These are phyloP conservation scores for Cytospora chrysosperma DNA, from an alignment of 2,329 filamentous ascomycete genomes.

Conservation along the genomic window DNA sequence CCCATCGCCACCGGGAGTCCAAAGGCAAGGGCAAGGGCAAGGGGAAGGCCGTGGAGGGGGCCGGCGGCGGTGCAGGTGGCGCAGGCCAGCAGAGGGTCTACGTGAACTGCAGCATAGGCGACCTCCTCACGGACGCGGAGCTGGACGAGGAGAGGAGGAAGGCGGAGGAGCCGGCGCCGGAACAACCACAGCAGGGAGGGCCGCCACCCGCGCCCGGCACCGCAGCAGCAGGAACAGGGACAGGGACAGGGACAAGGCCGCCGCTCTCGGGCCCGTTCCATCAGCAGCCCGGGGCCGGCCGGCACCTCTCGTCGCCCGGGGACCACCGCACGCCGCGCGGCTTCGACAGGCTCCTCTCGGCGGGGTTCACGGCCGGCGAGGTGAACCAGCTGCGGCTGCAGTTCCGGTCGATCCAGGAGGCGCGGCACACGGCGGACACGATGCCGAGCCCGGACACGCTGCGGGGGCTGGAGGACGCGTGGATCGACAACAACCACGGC, in stretches of 20 bases:
- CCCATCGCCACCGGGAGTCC: slow-evolving; percentile 27
- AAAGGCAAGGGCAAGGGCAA: slow-evolving; percentile 70
- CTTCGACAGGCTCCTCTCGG: slow-evolving; percentile 80
- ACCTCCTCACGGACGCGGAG: slow-evolving; percentile 66
- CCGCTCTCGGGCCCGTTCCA: background rate
- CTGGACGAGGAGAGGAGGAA: slow-evolving; percentile 64
- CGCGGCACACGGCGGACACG: slow-evolving; percentile 81
- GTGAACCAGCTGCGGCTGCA: slow-evolving; percentile 83
- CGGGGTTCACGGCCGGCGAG: slow-evolving; percentile 81
- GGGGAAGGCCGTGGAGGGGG: slow-evolving; percentile 63
- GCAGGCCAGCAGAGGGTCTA: slow-evolving; percentile 62
- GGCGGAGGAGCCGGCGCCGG: slow-evolving; percentile 37
- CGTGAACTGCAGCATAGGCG: slow-evolving; percentile 90
- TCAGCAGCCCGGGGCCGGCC: too few species aligned
- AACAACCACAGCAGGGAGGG: slow-evolving; percentile 42
- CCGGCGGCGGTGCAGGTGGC: slow-evolving; percentile 24
- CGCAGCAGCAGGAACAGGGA: too few species aligned
- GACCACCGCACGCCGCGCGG: slow-evolving; percentile 65
- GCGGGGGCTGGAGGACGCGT: slow-evolving; percentile 79
- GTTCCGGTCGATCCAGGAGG: slow-evolving; percentile 80
- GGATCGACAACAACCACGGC: slow-evolving; percentile 71
- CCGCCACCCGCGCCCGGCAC: background rate
- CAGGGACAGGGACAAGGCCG: too few species aligned
- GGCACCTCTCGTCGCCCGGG: too few species aligned
- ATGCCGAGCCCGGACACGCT: slow-evolving; percentile 79